Evolutionary conservation across 768 basidiomycete genomes (phyloP), one percentile per base, ranked within the genome.

Genomic region (Mrakia hoshinonis): DNA sequence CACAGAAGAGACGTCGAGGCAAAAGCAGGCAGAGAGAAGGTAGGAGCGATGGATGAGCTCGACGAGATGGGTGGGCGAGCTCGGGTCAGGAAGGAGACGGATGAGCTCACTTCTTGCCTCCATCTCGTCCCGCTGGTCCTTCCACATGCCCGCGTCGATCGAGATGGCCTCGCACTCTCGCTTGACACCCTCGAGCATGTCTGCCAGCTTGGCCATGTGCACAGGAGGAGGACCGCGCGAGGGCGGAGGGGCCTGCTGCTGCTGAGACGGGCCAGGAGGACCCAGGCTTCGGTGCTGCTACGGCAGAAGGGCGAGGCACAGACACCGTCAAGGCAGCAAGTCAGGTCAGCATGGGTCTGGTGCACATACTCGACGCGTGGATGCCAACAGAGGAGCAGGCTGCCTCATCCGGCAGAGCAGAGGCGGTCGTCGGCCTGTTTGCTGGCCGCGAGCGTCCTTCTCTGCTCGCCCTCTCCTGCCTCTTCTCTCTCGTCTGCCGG

Each of bases 61-160:
- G 39, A 20, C 38, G 20, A 64, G 62, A 24, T 64, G 46, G 26
- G 46, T 36, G 9, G 10, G 36, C 4, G 18, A 43, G 18, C 13
- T 43, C 18, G 22, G 49, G 9, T 51, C 24, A 38, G 26, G n/a
- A 15, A 26, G 11, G 39, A 22, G n/a, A 15, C 11, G 11, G 39
- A 22, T 43, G 63, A 26, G 83, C 87, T 70, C 74, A 94, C 95
- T 85, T 84, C 92, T 93, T 7, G 82, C 83, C 81, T 97, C 94
- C 78, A 87, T 90, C 70, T 97, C 95, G 75, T 96, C 93, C 63
- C 90, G 83, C 80, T 95, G 90, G 38, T 81, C 83, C 68, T 91
- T 85, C 75, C 89, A 82, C 12, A 84, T 76, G n/a, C 80, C 82
- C 63, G 89, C 81, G 77, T 96, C 92, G 60, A 83, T 81, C 11